Conservation (phyloP, 2,329 filamentous ascomycete genomes). For the Pseudonectria buxi region DNA sequence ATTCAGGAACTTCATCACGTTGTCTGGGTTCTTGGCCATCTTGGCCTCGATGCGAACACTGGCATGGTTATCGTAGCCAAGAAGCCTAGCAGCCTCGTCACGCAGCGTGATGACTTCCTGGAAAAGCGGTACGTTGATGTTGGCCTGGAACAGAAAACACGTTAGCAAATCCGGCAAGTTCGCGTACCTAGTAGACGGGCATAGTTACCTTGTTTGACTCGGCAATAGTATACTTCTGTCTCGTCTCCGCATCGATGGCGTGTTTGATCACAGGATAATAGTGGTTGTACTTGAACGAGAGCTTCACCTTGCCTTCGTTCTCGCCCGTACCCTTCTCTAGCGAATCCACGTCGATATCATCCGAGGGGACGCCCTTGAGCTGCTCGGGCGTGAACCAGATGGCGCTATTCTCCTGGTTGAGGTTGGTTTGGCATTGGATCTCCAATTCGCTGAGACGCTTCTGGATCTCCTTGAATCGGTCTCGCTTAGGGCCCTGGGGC, state of each 20-base stretch:
- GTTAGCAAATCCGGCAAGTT: background rate
- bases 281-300: slow-evolving; percentile 80
- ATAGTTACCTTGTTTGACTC: slow-evolving; percentile 80
- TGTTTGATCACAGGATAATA: slow-evolving; percentile 74
- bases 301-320: slow-evolving; percentile 65
- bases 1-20: slow-evolving; percentile 64
- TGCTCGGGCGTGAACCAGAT: slow-evolving; percentile 71
- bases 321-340: slow-evolving; percentile 67
- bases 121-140: slow-evolving; percentile 66
- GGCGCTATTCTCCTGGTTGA: slow-evolving; percentile 77
- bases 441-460: slow-evolving; percentile 67
- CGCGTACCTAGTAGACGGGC: background rate
- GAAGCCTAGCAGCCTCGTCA: slow-evolving; percentile 68
- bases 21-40: slow-evolving; percentile 74
- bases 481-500: slow-evolving; percentile 61
- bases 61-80: slow-evolving; percentile 73
- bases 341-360: slow-evolving; percentile 55
- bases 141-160: slow-evolving; percentile 38
- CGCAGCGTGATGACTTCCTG: slow-evolving; percentile 67
- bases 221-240: slow-evolving; percentile 61
- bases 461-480: slow-evolving; percentile 82
- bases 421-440: slow-evolving; percentile 71
- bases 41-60: slow-evolving; percentile 72
- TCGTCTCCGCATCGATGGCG: slow-evolving; percentile 61
- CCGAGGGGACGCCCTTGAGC: slow-evolving; percentile 66